phyloP scores from a whole-genome alignment of 148 eudicot species.

The Dianthus caryophyllus region DNA sequence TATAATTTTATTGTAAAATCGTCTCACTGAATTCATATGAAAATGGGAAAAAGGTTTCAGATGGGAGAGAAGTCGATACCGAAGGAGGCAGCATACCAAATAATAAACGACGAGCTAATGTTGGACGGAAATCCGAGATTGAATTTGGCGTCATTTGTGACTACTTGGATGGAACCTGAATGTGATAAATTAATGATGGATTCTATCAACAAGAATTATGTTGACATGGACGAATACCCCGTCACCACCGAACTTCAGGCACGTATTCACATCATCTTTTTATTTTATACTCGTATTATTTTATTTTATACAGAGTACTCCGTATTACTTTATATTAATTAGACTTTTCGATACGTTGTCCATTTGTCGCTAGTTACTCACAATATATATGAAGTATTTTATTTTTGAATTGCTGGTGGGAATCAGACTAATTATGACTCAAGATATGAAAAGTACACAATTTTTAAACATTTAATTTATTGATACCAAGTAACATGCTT shows the following conservation, averaged over 20 bases:
- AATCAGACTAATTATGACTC: too few species aligned
- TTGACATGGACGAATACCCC: constrained; percentile 82
- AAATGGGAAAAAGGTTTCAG: constrained; percentile 39
- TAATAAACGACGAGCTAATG: constrained; percentile 83
- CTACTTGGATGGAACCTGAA: constrained; percentile 98
- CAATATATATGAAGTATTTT: too few species aligned
- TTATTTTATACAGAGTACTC: too few species aligned
- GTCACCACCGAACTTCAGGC: constrained; percentile 80
- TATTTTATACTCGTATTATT: background rate
- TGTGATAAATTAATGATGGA: constrained; percentile 81
- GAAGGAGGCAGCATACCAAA: constrained; percentile 89
- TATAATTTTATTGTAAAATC: too few species aligned
- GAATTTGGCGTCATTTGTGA: constrained; percentile 83
- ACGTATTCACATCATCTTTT: constrained; percentile 2
- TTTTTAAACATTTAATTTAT: too few species aligned
- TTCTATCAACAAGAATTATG: constrained; percentile 64
- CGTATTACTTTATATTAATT: too few species aligned
- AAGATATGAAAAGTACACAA: too few species aligned
- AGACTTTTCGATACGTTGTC: too few species aligned
- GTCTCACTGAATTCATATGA: too few species aligned
- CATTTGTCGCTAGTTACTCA: too few species aligned
- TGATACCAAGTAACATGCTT: too few species aligned
- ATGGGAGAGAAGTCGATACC: constrained; percentile 69
- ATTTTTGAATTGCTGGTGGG: too few species aligned
- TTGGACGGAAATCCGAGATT: constrained; percentile 86